phyloP scores from a whole-genome alignment of 768 basidiomycete genomes.

The Gelatoporia subvermispora region DNA sequence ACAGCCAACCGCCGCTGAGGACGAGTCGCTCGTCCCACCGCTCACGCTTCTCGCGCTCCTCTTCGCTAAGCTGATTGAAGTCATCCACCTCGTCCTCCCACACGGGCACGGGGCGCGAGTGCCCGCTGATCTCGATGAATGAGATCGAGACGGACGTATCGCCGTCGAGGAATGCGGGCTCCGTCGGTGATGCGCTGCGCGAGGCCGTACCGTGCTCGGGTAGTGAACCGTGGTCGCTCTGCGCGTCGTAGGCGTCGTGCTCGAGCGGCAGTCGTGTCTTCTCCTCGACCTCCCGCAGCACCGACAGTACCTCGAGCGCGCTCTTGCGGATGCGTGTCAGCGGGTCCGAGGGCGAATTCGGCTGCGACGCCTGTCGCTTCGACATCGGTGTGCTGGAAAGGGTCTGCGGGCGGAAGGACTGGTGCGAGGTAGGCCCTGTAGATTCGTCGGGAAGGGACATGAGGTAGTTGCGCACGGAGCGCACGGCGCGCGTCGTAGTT shows the following conservation, averaged over 20 bases:
- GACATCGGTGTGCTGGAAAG: slow-evolving; percentile 29
- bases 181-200: slow-evolving; percentile 16
- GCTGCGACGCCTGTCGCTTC: slow-evolving; percentile 30
- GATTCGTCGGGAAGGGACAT: slow-evolving; percentile 76
- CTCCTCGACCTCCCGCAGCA: slow-evolving; percentile 80
- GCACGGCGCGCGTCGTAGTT: slow-evolving; percentile 74
- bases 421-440: slow-evolving; percentile 29
- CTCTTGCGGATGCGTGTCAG: slow-evolving; percentile 66
- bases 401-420: slow-evolving; percentile 50
- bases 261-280: slow-evolving; percentile 65
- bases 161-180: slow-evolving; percentile 34
- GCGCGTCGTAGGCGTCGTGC: slow-evolving; percentile 80
- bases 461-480: slow-evolving; percentile 80
- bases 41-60: slow-evolving; percentile 54
- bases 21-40: slow-evolving; percentile 81
- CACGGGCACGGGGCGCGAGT: slow-evolving; percentile 61
- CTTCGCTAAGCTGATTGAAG: slow-evolving; percentile 41
- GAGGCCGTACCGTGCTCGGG: slow-evolving; percentile 17
- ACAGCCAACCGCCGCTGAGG: slow-evolving; percentile 79
- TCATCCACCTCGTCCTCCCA: slow-evolving; percentile 73
- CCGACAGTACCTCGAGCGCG: slow-evolving; percentile 79
- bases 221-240: slow-evolving; percentile 59
- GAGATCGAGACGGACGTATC: slow-evolving; percentile 67
- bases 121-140: slow-evolving; percentile 63
- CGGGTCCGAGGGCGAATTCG: slow-evolving; percentile 46